A percentile compares a stretch with the other conserved stretches of the same genome.
These are phyloP conservation scores for Yarrowia osloensis DNA, from an alignment of 805 yeast genomes.

Conservation along the genomic window DNA sequence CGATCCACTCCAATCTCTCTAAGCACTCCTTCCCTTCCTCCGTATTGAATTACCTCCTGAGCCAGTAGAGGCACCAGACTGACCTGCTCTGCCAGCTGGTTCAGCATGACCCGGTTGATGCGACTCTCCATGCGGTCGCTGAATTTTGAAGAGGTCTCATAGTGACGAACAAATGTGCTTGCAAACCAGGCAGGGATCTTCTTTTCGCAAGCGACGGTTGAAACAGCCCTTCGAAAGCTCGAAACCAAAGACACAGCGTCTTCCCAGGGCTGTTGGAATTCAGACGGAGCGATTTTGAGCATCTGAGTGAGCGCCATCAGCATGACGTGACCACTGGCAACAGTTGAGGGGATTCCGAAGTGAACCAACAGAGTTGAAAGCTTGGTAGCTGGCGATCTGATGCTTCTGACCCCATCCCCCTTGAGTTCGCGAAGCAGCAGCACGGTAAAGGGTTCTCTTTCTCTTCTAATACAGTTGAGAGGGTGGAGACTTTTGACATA, in stretches of 20 bases:
- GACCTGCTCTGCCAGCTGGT: slow-evolving; percentile 1
- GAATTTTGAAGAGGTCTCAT: background rate
- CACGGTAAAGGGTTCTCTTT: background rate
- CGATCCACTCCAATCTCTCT: background rate
- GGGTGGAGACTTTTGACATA: background rate
- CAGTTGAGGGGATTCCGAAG: background rate
- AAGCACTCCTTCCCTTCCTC: background rate
- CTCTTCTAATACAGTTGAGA: background rate
- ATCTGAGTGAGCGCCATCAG: slow-evolving; percentile 9
- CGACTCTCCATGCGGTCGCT: background rate
- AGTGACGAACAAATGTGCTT: background rate
- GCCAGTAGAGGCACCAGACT: slow-evolving; percentile 6
- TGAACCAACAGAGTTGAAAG: background rate
- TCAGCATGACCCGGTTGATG: slow-evolving; percentile 4
- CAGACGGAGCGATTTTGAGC: background rate
- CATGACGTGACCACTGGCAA: background rate
- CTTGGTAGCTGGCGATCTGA: background rate
- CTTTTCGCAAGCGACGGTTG: background rate
- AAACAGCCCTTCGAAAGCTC: background rate
- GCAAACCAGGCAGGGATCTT: background rate
- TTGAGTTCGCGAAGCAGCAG: slow-evolving; percentile 5
- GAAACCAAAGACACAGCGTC: background rate
- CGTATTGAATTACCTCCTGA: slow-evolving; percentile 7
- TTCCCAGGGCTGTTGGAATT: slow-evolving; percentile 9
- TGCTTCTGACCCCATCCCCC: slow-evolving; percentile 16